Evolutionary conservation across 306 rosid species (phyloP), one percentile per base, ranked within the genome.

Genomic region (Amphicarpaea edgeworthii): DNA sequence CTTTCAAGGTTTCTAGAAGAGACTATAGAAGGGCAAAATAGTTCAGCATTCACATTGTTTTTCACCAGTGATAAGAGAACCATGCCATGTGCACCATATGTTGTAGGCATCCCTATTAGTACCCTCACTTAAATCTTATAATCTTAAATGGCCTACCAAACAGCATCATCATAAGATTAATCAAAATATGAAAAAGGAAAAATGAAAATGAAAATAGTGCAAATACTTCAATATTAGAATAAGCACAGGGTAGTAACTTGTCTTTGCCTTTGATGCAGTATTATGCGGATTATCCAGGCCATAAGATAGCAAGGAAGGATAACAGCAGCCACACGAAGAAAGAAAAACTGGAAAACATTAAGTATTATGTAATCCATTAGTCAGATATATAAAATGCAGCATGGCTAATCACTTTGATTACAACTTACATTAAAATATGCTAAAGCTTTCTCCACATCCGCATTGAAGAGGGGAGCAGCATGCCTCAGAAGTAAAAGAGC

Each of bases 251-350:
- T 62, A 82, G 81, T 70, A 46, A 87, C 95, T 88, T 86, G 92
- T 81, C 87, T 86, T 81, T 82, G 92, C 75, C 95, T 80, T 23
- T 82, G 85, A 69, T 82, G 87, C 72, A 82, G 95, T 77, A 70
- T 70, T 50, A 87, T 84, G 42, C 86, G 80, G 73, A 90, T 81
- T 53, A 91, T 86, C 91, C 90, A 73, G 15, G 86, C 92, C 85
- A 84, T 62, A 28, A 90, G 83, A 84, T 79, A 88, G 83, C 85
- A 86, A 6, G 92, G 88, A 60, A 90, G 81, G 24, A 84, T 83
- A 63, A 90, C 85, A 43, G 90, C 90, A 84, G 85, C 92, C 62
- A 89, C 87, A 8, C 90, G 84, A 40, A 88, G 86, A 79, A 88
- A 74, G 81, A 86, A 81, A 68, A 90, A 74, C 92, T 90, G 89